Evolutionary conservation across 2,329 filamentous ascomycete species (phyloP).

Genomic region (Monosporascus sp.): DNA sequence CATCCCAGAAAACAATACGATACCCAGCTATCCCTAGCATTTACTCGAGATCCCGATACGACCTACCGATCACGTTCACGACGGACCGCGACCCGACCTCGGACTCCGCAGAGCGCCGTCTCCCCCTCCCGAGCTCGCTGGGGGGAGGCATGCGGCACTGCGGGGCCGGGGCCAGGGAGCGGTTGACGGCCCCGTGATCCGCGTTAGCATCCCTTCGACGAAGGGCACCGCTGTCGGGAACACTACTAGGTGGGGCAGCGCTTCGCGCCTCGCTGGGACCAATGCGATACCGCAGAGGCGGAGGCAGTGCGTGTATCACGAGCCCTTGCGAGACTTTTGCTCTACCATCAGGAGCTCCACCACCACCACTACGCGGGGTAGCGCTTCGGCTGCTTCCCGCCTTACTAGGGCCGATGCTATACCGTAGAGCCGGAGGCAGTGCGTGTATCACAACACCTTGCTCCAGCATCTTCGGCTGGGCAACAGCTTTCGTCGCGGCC

Average conservation of each 20-base stretch:
- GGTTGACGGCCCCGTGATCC: neutral
- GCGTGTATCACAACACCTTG: neutral
- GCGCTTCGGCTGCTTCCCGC: too few relatives aligned
- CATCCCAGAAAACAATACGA: neutral
- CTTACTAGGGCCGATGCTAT: too few relatives aligned
- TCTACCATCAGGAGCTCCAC: neutral
- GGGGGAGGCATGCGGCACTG: neutral
- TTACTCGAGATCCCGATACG: conserved; percentile 11
- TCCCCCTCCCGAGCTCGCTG: neutral
- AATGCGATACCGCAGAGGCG: neutral
- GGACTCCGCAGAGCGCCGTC: neutral
- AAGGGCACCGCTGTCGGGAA: neutral
- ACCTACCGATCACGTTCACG: conserved; percentile 17
- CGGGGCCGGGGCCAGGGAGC: neutral
- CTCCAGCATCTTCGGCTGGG: neutral
- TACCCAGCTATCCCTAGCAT: neutral
- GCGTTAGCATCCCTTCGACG: neutral
- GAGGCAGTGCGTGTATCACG: neutral
- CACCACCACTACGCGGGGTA: too few relatives aligned
- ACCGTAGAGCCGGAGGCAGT: neutral
- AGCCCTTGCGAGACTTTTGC: neutral
- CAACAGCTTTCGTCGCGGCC: too few relatives aligned
- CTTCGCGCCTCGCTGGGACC: neutral
- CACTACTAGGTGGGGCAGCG: neutral
- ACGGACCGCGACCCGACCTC: conserved; percentile 1